A percentile compares a stretch with the other conserved stretches of the same genome.
These are phyloP conservation scores for Citrullus amarus DNA, from an alignment of 306 rosid species.

Conservation along the genomic window DNA sequence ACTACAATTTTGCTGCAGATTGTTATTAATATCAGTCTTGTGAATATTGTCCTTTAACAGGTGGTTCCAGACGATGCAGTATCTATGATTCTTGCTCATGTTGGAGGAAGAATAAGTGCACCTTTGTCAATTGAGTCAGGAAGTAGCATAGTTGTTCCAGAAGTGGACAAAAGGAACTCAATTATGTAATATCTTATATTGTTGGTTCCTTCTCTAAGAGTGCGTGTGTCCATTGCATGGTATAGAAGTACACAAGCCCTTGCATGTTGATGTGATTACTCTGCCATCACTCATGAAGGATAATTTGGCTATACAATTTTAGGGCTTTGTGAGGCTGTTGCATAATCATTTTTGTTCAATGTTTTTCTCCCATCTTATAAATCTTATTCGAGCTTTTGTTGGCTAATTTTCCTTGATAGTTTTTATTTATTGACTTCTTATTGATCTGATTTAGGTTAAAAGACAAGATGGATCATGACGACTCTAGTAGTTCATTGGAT, in stretches of 20 bases:
- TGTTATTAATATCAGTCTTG: constrained; percentile 2
- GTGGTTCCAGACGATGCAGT: constrained; percentile 27
- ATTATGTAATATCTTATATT: constrained; percentile 42
- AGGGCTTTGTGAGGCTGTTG: neutral
- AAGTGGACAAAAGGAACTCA: constrained; percentile 31
- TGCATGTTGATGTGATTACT: neutral
- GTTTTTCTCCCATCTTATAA: neutral
- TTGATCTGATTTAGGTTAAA: constrained; percentile 33
- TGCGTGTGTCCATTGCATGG: neutral
- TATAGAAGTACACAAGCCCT: neutral
- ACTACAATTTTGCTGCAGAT: constrained; percentile 6
- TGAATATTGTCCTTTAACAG: constrained; percentile 31
- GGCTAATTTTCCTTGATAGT: constrained; percentile 13
- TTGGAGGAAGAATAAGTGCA: constrained; percentile 26
- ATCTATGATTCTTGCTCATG: constrained; percentile 26
- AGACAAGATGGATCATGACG: constrained; percentile 33
- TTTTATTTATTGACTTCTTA: constrained; percentile 10
- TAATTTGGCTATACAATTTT: neutral
- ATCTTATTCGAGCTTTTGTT: neutral
- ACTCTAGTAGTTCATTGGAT: constrained; percentile 39
- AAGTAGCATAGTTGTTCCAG: constrained; percentile 20
- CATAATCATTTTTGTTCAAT: neutral
- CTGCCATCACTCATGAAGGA: neutral
- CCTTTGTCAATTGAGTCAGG: constrained; percentile 25
- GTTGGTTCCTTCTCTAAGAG: neutral